A percentile compares a stretch with the other conserved stretches of the same genome.
These are phyloP conservation scores for Fusarium coffeatum DNA, from an alignment of 2,329 filamentous ascomycete genomes.

Conservation along the genomic window DNA sequence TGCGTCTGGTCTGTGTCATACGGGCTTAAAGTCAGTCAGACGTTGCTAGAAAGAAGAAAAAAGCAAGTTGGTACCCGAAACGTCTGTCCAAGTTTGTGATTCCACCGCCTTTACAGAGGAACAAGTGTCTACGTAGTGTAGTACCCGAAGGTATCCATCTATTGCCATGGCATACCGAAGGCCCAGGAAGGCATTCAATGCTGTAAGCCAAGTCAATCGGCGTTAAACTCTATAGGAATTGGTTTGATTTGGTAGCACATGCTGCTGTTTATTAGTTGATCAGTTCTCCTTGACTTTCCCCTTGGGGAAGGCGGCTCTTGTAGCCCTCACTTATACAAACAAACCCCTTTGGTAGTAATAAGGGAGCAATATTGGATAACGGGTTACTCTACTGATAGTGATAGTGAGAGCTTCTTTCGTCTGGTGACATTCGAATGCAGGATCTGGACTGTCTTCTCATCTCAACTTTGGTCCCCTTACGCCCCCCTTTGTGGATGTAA, in stretches of 20 bases:
- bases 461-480: background rate
- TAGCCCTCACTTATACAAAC: background rate
- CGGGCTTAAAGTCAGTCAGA: slow-evolving; percentile 1
- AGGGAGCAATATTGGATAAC: background rate
- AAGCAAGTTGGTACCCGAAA: slow-evolving; percentile 2
- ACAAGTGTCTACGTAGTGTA: background rate
- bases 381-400: background rate
- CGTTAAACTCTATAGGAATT: background rate
- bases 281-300: background rate
- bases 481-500: slow-evolving; percentile 3
- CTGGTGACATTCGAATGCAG: slow-evolving; percentile 1
- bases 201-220: slow-evolving; percentile 3
- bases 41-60: background rate
- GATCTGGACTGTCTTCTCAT: background rate
- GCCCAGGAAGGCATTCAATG: background rate
- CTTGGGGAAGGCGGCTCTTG: background rate
- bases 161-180: background rate
- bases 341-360: background rate
- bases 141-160: slow-evolving; percentile 2
- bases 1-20: background rate
- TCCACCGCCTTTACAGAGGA: slow-evolving; percentile 1
- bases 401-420: background rate
- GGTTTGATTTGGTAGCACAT: background rate
- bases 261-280: background rate
- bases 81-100: slow-evolving; percentile 1